Base-by-base conservation (phyloP, 345 rosid genomes). In the Cardiospermum halicacabum region DNA sequence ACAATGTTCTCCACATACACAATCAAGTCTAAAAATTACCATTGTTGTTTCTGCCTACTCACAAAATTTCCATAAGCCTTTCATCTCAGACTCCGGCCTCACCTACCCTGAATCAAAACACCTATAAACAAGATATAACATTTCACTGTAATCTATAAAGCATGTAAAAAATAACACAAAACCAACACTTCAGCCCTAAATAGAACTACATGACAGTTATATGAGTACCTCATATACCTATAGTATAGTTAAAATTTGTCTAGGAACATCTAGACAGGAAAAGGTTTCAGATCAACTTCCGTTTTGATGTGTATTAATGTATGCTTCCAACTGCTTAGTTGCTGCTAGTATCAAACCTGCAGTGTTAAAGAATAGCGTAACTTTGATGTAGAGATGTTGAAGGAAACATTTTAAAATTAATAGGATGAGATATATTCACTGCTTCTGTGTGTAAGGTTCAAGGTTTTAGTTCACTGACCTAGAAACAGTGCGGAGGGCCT, bases 311-410 rank as follows among this genome's bases (percentile, higher is more conserved):
- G 53, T 70, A 54, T 68, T 63, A 39, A 83, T 73, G 81, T 84
- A 78, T 37, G 81, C 72, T 66, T 86, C 85, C 80, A 87, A 79
- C 72, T 85, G 73, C 65, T 81, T 82, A 39, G 75, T 81, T 30
- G 98, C 91, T 21, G 98, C 91, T 80, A 86, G 67, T 68, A 92
- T 82, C 60, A 92, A 77, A 65, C 98, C 98, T 92, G 74, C 68
- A 76, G 62, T 69, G 8, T 24, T 45, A 66, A 53, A 16, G 48
- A 32, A 53, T 62, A 24, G 37, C 31, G 19, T 53, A 12, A 16
- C 15, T 16, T 54, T 42, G 49, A 69, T 67, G 21, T 56, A 16
- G 60, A 62, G 61, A 74, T 37, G 39, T 22, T 22, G 2, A 15
- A 60, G 53, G 47, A 56, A 30, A 16, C 2, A 32, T 27, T 57